A percentile compares a stretch with the other conserved stretches of the same genome.
These are phyloP conservation scores for Nigrospora oryzae DNA, from an alignment of 2,329 filamentous ascomycete species.

Conservation along the genomic window DNA sequence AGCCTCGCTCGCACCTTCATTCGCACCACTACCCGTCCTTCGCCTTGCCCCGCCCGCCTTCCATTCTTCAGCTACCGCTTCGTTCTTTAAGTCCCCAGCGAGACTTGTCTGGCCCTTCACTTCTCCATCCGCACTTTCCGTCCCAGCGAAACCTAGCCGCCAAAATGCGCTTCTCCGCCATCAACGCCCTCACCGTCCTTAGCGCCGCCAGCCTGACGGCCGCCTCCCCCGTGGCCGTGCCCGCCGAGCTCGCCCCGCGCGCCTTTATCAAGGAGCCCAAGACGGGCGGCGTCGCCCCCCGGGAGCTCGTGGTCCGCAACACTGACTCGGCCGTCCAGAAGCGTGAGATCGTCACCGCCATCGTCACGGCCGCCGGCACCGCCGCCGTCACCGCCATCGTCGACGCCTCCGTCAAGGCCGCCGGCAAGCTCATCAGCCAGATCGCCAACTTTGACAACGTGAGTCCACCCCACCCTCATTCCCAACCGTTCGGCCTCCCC, in stretches of 20 bases:
- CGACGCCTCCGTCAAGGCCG: neutral
- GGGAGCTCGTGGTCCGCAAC: neutral
- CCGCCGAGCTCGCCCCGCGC: neutral
- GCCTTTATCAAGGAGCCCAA: neutral
- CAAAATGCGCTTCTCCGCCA: constrained; percentile 2
- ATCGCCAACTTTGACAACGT: neutral
- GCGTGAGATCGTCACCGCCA: neutral
- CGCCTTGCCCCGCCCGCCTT: neutral
- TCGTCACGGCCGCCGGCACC: neutral
- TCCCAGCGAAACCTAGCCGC: neutral
- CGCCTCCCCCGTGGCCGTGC: neutral
- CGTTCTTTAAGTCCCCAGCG: neutral
- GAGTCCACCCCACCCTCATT: no score
- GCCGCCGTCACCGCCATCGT: neutral
- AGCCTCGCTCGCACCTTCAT: neutral
- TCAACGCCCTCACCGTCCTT: neutral
- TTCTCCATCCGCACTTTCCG: neutral
- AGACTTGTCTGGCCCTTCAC: neutral
- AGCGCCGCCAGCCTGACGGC: neutral
- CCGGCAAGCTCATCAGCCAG: neutral
- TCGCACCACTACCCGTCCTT: neutral
- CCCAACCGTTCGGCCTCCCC: no score
- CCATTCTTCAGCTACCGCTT: neutral
- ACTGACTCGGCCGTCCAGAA: neutral
- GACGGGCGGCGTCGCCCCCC: no score